Evolutionary conservation across 768 basidiomycete genomes (phyloP).

Genomic region (Auriculariales sp.): DNA sequence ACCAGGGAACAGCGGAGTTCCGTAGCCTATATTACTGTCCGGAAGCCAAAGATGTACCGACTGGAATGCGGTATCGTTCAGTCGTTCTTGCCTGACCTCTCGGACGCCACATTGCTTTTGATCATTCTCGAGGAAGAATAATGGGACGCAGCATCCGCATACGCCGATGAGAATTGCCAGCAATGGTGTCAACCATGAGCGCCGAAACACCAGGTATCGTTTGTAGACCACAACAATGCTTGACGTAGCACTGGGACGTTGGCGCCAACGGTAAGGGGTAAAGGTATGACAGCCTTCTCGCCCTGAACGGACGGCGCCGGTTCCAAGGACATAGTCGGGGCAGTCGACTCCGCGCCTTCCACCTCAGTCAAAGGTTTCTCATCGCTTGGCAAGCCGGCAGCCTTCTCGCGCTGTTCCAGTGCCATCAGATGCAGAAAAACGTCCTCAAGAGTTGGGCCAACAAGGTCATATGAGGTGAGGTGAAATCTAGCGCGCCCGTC

Average conservation of each 20-base stretch:
- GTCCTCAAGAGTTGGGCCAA: constrained; percentile 67
- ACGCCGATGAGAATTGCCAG: constrained; percentile 36
- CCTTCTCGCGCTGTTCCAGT: constrained; percentile 1
- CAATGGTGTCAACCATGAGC: constrained; percentile 54
- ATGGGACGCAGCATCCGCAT: constrained; percentile 51
- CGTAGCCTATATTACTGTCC: constrained; percentile 17
- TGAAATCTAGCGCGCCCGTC: constrained; percentile 20
- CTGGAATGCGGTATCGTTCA: constrained; percentile 14
- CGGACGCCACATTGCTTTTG: constrained; percentile 14
- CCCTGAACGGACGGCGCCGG: too few relatives aligned
- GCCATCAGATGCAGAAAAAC: constrained; percentile 65
- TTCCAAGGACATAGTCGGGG: too few relatives aligned
- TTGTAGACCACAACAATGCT: constrained; percentile 64
- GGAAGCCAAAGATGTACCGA: constrained; percentile 42
- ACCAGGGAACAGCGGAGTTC: constrained; percentile 14
- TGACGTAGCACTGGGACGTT: constrained; percentile 43
- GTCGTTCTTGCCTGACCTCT: constrained; percentile 35
- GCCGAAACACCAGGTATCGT: constrained; percentile 43
- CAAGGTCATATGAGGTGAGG: constrained; percentile 45
- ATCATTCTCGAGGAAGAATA: constrained; percentile 36
- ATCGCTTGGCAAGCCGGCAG: too few relatives aligned
- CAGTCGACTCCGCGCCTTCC: too few relatives aligned
- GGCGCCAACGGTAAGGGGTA: constrained; percentile 37
- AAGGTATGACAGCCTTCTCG: constrained; percentile 10
- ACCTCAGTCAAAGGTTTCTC: too few relatives aligned